phyloP scores from a whole-genome alignment of 176 grass and related monocot species.

The Eremochloa ophiuroides region DNA sequence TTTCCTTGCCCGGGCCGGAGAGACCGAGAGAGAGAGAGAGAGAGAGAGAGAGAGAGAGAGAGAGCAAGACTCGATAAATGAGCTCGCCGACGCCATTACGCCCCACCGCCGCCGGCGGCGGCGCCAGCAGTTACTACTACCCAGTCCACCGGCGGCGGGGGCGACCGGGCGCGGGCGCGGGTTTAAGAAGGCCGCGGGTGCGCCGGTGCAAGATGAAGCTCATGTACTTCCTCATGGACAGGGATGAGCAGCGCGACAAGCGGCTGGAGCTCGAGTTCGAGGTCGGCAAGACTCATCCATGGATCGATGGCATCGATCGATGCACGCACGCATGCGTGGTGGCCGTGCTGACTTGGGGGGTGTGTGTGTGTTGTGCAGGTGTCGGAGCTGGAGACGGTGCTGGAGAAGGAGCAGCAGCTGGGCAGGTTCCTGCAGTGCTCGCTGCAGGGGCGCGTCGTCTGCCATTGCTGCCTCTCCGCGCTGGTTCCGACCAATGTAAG shows the following conservation, averaged over 20 bases:
- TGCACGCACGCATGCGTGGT: no score
- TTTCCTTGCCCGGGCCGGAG: not conserved
- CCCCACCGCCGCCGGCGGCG: conserved; percentile 19
- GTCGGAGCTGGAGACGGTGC: conserved; percentile 53
- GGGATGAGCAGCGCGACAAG: conserved; percentile 40
- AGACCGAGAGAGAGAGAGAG: not conserved
- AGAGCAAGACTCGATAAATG: no score
- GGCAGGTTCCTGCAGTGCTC: conserved; percentile 65
- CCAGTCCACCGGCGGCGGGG: not conserved
- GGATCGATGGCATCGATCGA: no score
- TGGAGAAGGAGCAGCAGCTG: conserved; percentile 72
- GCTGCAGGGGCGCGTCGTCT: conserved; percentile 57
- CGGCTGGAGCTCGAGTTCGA: conserved; percentile 62
- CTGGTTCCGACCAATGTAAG: conserved; percentile 54
- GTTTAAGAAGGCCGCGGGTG: conserved; percentile 40
- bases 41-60: no score
- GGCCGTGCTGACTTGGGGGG: not conserved
- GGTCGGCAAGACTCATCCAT: no score
- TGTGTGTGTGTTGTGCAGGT: conserved; percentile 28
- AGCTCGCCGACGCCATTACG: conserved; percentile 51
- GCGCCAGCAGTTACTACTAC: conserved; percentile 39
- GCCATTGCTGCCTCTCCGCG: conserved; percentile 65
- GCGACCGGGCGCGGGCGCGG: not conserved
- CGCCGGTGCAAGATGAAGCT: conserved; percentile 56
- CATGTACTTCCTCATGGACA: conserved; percentile 66